A percentile compares a stretch with the other conserved stretches of the same genome.
These are phyloP conservation scores for Uromyces viciae-fabae DNA, from an alignment of 1,284 basidiomycete species.

Conservation along the genomic window DNA sequence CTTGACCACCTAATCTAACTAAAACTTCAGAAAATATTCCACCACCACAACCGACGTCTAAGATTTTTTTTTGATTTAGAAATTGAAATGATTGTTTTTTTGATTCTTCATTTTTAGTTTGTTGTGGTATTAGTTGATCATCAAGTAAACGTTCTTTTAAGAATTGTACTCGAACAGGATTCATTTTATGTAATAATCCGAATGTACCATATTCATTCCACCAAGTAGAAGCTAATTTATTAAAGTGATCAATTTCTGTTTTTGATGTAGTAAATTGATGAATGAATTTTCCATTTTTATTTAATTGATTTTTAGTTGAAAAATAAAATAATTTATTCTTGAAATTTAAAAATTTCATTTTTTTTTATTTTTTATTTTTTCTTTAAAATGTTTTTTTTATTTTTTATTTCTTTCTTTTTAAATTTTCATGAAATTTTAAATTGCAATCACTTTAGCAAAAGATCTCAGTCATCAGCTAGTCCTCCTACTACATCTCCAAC, in stretches of 20 bases:
- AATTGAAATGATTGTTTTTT: background rate
- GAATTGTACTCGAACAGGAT: slow-evolving; percentile 80
- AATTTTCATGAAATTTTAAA: background rate
- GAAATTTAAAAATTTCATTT: no score
- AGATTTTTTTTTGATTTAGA: slow-evolving; percentile 65
- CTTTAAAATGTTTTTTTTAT: background rate
- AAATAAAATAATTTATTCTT: no score
- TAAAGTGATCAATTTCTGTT: slow-evolving; percentile 86
- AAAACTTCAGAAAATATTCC: slow-evolving; percentile 88
- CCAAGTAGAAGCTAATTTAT: slow-evolving; percentile 84
- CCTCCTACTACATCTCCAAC: slow-evolving; percentile 43
- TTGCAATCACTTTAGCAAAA: background rate
- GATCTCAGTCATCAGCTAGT: slow-evolving; percentile 32
- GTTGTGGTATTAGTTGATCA: slow-evolving; percentile 49
- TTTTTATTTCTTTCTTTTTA: background rate
- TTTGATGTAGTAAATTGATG: slow-evolving; percentile 52
- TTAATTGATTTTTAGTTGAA: no score
- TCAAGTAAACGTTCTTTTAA: slow-evolving; percentile 73
- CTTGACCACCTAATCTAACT: slow-evolving; percentile 77
- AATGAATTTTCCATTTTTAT: no score
- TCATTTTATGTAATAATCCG: slow-evolving; percentile 86
- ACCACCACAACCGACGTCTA: slow-evolving; percentile 92
- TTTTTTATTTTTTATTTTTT: background rate
- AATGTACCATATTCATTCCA: slow-evolving; percentile 96
- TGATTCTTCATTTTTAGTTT: slow-evolving; percentile 47